These are phyloP conservation scores for Lentinula edodes DNA, from an alignment of 768 basidiomycete species.

Conservation along the genomic window DNA sequence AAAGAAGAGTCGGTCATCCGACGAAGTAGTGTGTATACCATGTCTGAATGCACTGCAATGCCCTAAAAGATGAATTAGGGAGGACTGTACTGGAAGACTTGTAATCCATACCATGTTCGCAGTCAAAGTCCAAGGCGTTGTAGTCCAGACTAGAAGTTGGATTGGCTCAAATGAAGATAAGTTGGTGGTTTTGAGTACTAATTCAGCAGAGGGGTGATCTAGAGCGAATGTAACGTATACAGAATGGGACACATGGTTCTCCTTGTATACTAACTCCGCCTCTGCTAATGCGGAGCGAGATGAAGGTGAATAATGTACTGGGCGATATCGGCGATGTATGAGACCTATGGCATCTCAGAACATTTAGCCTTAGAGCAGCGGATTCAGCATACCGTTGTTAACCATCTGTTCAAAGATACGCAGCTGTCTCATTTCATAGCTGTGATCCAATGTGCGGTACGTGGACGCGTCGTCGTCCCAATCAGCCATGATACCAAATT, in stretches of 20 bases:
- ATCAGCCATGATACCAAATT: constrained; percentile 89
- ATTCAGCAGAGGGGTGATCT: constrained; percentile 20
- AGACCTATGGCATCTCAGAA: constrained; percentile 43
- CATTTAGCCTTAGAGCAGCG: not conserved
- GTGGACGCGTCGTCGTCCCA: constrained; percentile 62
- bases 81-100: not conserved
- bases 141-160: constrained; percentile 87
- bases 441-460: constrained; percentile 85
- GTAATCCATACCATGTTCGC: constrained; percentile 76
- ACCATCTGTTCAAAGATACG: constrained; percentile 86
- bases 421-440: constrained; percentile 86
- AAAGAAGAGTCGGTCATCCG: constrained; percentile 16
- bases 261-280: constrained; percentile 87
- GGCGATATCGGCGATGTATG: constrained; percentile 82
- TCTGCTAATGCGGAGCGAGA: constrained; percentile 93
- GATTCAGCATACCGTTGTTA: constrained; percentile 49
- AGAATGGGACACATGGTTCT: constrained; percentile 82
- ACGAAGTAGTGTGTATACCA: constrained; percentile 57
- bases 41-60: constrained; percentile 77
- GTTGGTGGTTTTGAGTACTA: not conserved
- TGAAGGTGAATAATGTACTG: constrained; percentile 93
- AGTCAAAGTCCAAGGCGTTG: constrained; percentile 95
- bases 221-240: constrained; percentile 80
- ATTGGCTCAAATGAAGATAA: constrained; percentile 20
- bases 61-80: constrained; percentile 43